Base-by-base conservation (phyloP, 208 protist genomes). In the Leishmania guyanensis region DNA sequence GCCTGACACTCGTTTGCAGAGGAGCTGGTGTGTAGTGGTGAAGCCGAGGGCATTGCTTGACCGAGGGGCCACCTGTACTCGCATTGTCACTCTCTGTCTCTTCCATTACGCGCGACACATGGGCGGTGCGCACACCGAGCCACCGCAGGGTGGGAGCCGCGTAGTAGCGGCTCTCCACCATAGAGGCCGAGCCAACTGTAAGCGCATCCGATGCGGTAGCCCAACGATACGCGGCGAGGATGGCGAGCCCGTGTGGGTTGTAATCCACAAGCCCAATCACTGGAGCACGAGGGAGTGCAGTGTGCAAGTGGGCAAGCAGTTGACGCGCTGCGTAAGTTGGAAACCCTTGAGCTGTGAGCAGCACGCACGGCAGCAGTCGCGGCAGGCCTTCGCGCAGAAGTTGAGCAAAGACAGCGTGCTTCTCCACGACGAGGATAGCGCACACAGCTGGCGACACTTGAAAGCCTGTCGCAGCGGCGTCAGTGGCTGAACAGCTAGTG, bases 361-460 rank as follows among this genome's bases (percentile, higher is more conserved):
- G 78, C 53, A 97, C 91, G 58, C 91, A 96, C 53, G 92, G 92
- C 54, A 97, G 71, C 5, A 74, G 75, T 0, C 85, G 84, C n/a
- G 81, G 86, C 6, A 95, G 79, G 16, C 84, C 76, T 48, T 92
- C 90, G 29, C 91, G 84, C 83, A 95, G 89, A 29, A 97, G 84
- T 12, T 91, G 88, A 50, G 86, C 85, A 60, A 94, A 96, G 4
- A 96, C 88, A 1, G 94, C 91, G 80, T 97, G 90, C 79, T 97
- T 97, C 82, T 97, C 92, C 10, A 97, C 83, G n/a, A 97, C 91
- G 26, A 97, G 43, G 72, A 97, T 91, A 46, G 83, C 92, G 60
- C 92, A 90, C 68, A 88, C 91, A 43, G 92, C 54, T 5, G 83
- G 53, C 36, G 79, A 69, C 20, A 97, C 51, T 66, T 76, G 75